Conservation (phyloP, 257 asterid species). For the Solanum etuberosum region DNA sequence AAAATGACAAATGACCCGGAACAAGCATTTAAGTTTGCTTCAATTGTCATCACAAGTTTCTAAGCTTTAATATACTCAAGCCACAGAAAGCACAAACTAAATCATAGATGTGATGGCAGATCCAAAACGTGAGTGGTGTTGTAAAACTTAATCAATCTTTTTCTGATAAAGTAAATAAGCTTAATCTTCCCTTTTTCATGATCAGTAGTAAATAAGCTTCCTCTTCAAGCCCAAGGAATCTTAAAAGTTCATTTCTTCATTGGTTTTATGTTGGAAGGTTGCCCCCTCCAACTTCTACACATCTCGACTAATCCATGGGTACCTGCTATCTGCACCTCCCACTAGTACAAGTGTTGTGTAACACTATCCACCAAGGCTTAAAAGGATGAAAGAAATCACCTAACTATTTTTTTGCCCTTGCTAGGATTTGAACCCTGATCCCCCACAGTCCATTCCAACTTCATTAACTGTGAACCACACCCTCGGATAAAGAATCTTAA, state of each 20-base stretch:
- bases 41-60: background rate
- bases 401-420: background rate
- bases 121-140: background rate
- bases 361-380: background rate
- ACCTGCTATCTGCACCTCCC: background rate
- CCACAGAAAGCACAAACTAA: background rate
- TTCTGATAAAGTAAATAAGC: background rate
- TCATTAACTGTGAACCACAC: background rate
- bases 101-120: background rate
- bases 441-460: background rate
- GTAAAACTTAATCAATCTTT: background rate
- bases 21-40: background rate
- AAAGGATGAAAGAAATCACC: background rate
- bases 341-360: background rate
- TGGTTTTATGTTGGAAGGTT: background rate
- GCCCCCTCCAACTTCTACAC: background rate
- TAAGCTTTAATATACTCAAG: background rate
- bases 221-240: background rate
- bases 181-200: background rate
- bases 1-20: background rate
- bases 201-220: background rate
- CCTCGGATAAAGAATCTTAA: background rate
- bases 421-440: background rate
- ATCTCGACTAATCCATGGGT: background rate
- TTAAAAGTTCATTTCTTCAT: background rate